Base-by-base conservation (phyloP, 345 rosid genomes). In the Ceriops decandra region DNA sequence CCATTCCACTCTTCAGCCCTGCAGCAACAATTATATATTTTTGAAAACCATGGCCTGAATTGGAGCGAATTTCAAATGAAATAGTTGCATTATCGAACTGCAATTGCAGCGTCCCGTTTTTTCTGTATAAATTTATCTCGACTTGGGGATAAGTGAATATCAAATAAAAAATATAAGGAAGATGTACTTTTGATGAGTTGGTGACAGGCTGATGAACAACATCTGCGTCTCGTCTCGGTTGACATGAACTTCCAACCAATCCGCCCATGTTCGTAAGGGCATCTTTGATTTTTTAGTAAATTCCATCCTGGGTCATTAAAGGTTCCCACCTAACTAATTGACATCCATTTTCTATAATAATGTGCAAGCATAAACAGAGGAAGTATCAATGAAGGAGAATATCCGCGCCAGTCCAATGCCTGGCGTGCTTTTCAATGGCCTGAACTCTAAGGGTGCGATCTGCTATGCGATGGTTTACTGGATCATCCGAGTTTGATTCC, bases 1-100 rank as follows among this genome's bases (percentile, higher is more conserved):
- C 89, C 92, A 21, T 83, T 90, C 98, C 98, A 93, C 59, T 87
- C 92, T 58, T 75, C 72, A n/a, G 95, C 89, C 78, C 97, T 89
- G 76, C 47, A 67, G 57, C 31, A 54, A 52, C 8, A 9, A 31
- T 53, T 2, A 42, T 35, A 6, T 56, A 24, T 10, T 24, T n/a
- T 56, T 5, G 7, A 5, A 54, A 21, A 54, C 58, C 28, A 21
- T 8, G 5, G 22, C 58, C 22, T 7, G 3, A 21, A n/a, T 22
- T 22, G 22, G 30, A 10, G 59, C 28, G 15, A 24, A 20, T 56
- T 6, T 15, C 13, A 42, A 42, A 13, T 13, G 49, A 42, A 42
- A 42, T 15, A 42, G 49, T 13, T 42, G 5, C 49, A 2, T 13
- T 13, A 42, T 42, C 5, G 49, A 15, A 13, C 19, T 38, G 15